A percentile compares a stretch with the other conserved stretches of the same genome.
phyloP scores from a whole-genome alignment of 805 yeast species.

The Candida sonorensis region DNA sequence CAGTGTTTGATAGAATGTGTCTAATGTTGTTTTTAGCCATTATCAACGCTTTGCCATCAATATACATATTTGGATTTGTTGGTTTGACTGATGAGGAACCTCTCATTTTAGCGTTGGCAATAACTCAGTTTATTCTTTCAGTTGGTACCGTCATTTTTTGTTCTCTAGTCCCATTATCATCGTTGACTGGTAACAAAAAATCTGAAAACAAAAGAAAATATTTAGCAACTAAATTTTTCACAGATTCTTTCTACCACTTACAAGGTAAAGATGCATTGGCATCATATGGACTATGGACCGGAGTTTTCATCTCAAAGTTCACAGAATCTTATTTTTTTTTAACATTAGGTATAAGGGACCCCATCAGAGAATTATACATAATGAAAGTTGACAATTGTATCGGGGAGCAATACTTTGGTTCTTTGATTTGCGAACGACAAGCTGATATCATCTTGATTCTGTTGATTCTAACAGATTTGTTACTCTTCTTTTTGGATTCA shows the following conservation, averaged over 20 bases:
- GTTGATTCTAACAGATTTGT: constrained; percentile 54
- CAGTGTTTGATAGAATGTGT: constrained; percentile 41
- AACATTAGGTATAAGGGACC: constrained; percentile 66
- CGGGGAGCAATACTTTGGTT: constrained; percentile 55
- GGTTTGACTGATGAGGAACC: constrained; percentile 29
- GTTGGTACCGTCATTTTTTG: constrained; percentile 47
- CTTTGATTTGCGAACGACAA: constrained; percentile 46
- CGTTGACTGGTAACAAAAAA: constrained; percentile 39
- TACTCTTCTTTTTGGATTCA: constrained; percentile 72
- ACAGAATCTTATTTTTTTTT: constrained; percentile 74
- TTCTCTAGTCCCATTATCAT: constrained; percentile 56
- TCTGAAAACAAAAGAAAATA: constrained; percentile 31
- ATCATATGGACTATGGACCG: constrained; percentile 64
- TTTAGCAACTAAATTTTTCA: constrained; percentile 50
- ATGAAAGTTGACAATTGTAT: constrained; percentile 50
- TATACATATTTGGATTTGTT: constrained; percentile 39
- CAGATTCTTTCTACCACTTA: constrained; percentile 50
- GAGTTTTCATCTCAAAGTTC: constrained; percentile 61
- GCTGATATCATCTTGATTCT: constrained; percentile 48
- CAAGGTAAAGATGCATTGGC: constrained; percentile 49
- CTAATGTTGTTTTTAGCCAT: constrained; percentile 36
- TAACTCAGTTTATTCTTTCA: constrained; percentile 51
- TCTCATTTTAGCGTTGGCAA: constrained; percentile 38
- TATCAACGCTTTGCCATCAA: constrained; percentile 42
- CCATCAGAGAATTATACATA: constrained; percentile 58